These are phyloP conservation scores for Chaetomidium leptoderma DNA, from an alignment of 495 filamentous ascomycete species.

Conservation along the genomic window DNA sequence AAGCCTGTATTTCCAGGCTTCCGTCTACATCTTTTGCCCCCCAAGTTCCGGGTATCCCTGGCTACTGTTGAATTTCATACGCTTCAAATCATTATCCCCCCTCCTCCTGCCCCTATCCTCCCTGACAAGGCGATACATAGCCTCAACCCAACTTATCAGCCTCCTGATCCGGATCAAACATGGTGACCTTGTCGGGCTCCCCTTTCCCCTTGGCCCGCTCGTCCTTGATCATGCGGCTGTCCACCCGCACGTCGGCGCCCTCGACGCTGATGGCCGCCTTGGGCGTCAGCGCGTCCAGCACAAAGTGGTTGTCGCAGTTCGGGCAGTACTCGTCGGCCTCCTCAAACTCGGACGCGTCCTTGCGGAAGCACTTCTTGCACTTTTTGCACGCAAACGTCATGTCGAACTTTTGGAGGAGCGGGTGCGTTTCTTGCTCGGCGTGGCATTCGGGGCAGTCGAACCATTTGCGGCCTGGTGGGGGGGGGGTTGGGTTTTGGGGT, in stretches of 20 bases:
- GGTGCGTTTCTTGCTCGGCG: constrained; percentile 70
- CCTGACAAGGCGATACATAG: background rate
- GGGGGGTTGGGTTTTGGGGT: background rate
- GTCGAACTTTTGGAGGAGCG: constrained; percentile 69
- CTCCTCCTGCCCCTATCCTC: background rate
- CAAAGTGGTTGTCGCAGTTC: constrained; percentile 98
- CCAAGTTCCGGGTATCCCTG: constrained; percentile 2
- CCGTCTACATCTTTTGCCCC: background rate
- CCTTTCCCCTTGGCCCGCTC: constrained; percentile 62
- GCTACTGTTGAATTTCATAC: background rate
- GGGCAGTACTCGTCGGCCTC: constrained; percentile 99
- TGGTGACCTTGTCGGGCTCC: constrained; percentile 47
- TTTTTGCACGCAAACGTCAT: constrained; percentile 98
- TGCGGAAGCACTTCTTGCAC: constrained; percentile 96
- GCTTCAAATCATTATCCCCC: constrained; percentile 4
- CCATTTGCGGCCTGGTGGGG: constrained; percentile 75
- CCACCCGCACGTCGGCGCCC: constrained; percentile 79
- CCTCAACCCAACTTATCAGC: constrained; percentile 70
- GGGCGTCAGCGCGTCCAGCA: constrained; percentile 80
- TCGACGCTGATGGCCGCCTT: constrained; percentile 77
- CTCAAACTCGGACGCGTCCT: constrained; percentile 85
- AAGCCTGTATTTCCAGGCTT: background rate
- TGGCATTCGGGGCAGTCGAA: constrained; percentile 98
- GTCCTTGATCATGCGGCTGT: constrained; percentile 90
- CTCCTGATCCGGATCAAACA: constrained; percentile 69